Percentiles rank a stretch among this genome's conserved stretches.
phyloP scores from a whole-genome alignment of 2,329 filamentous ascomycete species.

The Colletotrichum somersetense region DNA sequence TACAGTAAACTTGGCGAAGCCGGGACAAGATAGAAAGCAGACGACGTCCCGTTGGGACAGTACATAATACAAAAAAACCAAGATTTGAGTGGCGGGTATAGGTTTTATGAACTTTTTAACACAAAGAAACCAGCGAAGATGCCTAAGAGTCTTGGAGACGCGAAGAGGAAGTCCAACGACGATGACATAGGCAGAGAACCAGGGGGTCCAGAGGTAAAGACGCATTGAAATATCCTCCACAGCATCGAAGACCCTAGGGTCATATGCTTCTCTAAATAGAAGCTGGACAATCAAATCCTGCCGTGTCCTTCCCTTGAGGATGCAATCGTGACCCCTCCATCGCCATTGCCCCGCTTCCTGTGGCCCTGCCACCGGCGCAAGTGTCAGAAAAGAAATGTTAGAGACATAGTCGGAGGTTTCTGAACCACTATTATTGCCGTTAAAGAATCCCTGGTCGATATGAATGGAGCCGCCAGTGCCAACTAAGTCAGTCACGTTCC shows the following conservation, averaged over 20 bases:
- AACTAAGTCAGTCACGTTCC: slow-evolving; percentile 26
- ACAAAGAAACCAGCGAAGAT: neutral
- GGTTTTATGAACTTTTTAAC: neutral
- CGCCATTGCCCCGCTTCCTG: slow-evolving; percentile 3
- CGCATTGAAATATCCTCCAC: neutral
- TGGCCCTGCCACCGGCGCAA: slow-evolving; percentile 23
- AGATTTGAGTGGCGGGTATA: fast-evolving
- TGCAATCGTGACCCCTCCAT: slow-evolving; percentile 20
- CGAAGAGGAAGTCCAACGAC: neutral
- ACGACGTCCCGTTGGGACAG: neutral
- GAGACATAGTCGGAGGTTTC: slow-evolving; percentile 21
- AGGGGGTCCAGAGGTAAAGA: neutral
- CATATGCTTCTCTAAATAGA: slow-evolving; percentile 26
- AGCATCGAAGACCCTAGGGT: neutral
- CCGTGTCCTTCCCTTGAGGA: neutral
- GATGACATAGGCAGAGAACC: neutral
- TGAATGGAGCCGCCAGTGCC: neutral
- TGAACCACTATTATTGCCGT: slow-evolving; percentile 18
- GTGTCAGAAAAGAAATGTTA: slow-evolving; percentile 35
- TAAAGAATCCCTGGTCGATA: slow-evolving; percentile 13
- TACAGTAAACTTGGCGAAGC: neutral
- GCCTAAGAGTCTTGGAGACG: neutral
- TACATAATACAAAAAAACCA: too few relatives aligned
- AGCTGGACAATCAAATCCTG: neutral
- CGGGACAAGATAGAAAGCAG: neutral